Base-by-base conservation (phyloP, 2,329 filamentous ascomycete genomes). In the Neoscytalidium dimidiatum region DNA sequence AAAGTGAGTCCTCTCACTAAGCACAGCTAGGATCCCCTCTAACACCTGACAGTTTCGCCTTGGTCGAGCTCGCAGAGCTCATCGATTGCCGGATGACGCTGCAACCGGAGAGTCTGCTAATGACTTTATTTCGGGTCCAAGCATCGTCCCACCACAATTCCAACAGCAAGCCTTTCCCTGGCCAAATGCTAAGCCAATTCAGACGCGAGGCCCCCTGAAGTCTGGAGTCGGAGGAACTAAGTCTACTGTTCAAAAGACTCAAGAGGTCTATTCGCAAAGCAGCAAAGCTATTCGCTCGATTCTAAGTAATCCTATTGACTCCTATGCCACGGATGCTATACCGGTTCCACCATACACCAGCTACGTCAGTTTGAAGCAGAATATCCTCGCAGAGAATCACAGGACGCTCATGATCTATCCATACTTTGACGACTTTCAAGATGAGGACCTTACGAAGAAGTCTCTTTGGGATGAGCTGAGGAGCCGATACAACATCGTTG, bases 361-460 rank as follows among this genome's bases (percentile, higher is more conserved):
- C 64, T 81, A 79, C 66, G 75, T 79, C n/a, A 75, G 71, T 43
- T 70, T 82, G 48, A 75, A 73, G 56, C 68, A 75, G 43, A 82
- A 78, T 63, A 69, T 82, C 3, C 74, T 82, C 0, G 74, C 77
- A 3, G 73, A 76, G 14, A 82, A 82, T 58, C 72, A 76, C 33
- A 75, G 69, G 1, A 78, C 73, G 26, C 64, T 82, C n/a, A 72
- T 78, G n/a, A 74, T 75, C 23, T 78, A 75, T 71, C 73, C 74
- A 0, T 74, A 71, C 52, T 71, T 75, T 23, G 66, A 70, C 7
- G 72, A 80, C n/a, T 70, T 70, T 23, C 65, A 70, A 61, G 26
- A 58, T 33, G 64, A 67, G 19, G 48, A 60, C 26, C 11, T n/a
- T 17, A 31, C 43, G 17, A 68, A 67, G 66, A 43, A 69, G 62